A percentile compares a stretch with the other conserved stretches of the same genome.
Evolutionary conservation across 768 basidiomycete genomes (phyloP).

Genomic region (Xerocomus spinulosus): DNA sequence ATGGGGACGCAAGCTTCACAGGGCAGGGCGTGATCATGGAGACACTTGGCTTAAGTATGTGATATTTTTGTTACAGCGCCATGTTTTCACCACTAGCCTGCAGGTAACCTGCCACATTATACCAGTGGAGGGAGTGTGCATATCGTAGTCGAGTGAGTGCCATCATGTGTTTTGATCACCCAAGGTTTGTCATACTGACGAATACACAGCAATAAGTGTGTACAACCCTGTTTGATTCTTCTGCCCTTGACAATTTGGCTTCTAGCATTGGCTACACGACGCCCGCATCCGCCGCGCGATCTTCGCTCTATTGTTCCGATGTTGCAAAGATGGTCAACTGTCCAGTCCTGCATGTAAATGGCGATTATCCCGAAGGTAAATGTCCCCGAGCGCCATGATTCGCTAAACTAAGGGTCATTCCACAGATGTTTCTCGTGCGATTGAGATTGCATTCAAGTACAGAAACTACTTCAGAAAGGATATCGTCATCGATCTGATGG

Average conservation of each 20-base stretch:
- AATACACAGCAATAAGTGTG: conserved; percentile 54
- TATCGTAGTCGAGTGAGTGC: conserved; percentile 80
- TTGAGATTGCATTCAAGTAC: conserved; percentile 87
- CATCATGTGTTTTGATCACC: neutral
- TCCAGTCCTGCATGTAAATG: conserved; percentile 87
- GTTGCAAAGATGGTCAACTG: conserved; percentile 88
- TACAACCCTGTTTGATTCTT: neutral
- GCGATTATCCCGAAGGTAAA: conserved; percentile 80
- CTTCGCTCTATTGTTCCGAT: conserved; percentile 84
- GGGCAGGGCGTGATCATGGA: conserved; percentile 93
- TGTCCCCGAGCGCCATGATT: neutral
- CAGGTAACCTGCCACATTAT: conserved; percentile 85
- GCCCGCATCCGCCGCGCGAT: conserved; percentile 77
- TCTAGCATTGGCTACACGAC: conserved; percentile 88
- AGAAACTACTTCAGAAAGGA: conserved; percentile 87
- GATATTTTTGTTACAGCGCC: neutral
- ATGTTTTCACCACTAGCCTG: neutral
- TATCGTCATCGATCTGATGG: conserved; percentile 83
- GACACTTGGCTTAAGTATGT: conserved; percentile 71
- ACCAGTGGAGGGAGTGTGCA: conserved; percentile 89
- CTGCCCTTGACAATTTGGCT: conserved; percentile 1
- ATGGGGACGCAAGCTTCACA: conserved; percentile 88
- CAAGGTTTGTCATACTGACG: neutral
- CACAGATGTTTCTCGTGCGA: conserved; percentile 77
- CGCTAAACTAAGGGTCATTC: neutral